Conservation (phyloP, 306 rosid genomes). For the Spatholobus suberectus region DNA sequence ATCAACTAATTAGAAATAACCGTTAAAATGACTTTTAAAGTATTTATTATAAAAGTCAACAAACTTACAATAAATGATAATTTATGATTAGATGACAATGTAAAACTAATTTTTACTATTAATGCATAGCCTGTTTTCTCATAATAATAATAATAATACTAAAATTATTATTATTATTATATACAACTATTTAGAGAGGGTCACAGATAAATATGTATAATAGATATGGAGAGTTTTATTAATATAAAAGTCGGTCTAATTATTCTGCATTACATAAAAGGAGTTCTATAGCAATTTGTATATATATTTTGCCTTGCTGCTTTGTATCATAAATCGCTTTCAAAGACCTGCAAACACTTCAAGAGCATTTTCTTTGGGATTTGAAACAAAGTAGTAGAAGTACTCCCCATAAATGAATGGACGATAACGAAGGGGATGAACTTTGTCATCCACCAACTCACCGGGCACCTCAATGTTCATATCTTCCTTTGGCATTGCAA, state of each 20-base stretch:
- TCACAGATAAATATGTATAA: too few relatives aligned
- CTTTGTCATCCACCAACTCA: slow-evolving; percentile 49
- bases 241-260: background rate
- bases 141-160: too few relatives aligned
- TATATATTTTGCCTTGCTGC: background rate
- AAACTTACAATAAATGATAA: too few relatives aligned
- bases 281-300: background rate
- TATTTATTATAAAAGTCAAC: too few relatives aligned
- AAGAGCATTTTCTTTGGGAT: slow-evolving; percentile 40
- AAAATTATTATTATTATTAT: too few relatives aligned
- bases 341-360: slow-evolving; percentile 51
- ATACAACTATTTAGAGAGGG: too few relatives aligned
- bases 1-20: too few relatives aligned
- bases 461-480: slow-evolving; percentile 43
- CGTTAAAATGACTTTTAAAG: too few relatives aligned
- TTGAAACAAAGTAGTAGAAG: slow-evolving; percentile 32
- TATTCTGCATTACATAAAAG: background rate
- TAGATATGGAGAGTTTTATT: too few relatives aligned
- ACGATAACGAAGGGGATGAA: slow-evolving; percentile 51
- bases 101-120: too few relatives aligned
- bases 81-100: too few relatives aligned
- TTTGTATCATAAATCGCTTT: background rate
- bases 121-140: too few relatives aligned
- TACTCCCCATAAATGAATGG: slow-evolving; percentile 52
- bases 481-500: slow-evolving; percentile 51